A percentile compares a stretch with the other conserved stretches of the same genome.
Evolutionary conservation across 805 yeast species (phyloP).

Genomic region (Yarrowia divulgata): DNA sequence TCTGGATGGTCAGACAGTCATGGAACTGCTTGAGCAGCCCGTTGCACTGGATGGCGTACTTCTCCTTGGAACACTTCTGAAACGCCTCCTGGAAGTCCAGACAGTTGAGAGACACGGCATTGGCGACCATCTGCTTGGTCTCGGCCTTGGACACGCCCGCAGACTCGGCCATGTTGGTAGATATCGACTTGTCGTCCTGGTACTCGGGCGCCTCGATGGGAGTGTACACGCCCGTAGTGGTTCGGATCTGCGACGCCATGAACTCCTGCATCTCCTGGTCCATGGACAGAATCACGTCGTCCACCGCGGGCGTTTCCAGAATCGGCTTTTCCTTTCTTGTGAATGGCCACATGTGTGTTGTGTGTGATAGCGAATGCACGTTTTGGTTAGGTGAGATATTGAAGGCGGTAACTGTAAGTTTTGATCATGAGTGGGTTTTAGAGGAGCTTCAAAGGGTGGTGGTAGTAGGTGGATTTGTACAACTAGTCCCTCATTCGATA

Average conservation of each 20-base stretch:
- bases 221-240: constrained; percentile 14
- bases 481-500: too few relatives aligned
- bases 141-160: constrained; percentile 23
- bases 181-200: constrained; percentile 27
- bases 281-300: constrained; percentile 14
- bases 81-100: constrained; percentile 34
- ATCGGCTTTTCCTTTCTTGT: not conserved
- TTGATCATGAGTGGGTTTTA: too few relatives aligned
- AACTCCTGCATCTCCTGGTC: constrained; percentile 34
- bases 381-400: too few relatives aligned
- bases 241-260: constrained; percentile 2
- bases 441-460: too few relatives aligned
- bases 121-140: constrained; percentile 17
- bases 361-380: too few relatives aligned
- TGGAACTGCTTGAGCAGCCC: constrained; percentile 21
- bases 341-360: constrained; percentile 15
- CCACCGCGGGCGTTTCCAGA: constrained; percentile 5
- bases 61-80: constrained; percentile 6
- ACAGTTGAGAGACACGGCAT: constrained; percentile 32
- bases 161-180: constrained; percentile 23
- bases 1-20: constrained; percentile 29
- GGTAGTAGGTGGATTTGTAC: too few relatives aligned
- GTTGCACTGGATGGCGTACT: constrained; percentile 28
- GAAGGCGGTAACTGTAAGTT: too few relatives aligned
- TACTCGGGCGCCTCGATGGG: constrained; percentile 26